Base-by-base conservation (phyloP, 1,284 basidiomycete genomes). In the Coniferiporia weirii region DNA sequence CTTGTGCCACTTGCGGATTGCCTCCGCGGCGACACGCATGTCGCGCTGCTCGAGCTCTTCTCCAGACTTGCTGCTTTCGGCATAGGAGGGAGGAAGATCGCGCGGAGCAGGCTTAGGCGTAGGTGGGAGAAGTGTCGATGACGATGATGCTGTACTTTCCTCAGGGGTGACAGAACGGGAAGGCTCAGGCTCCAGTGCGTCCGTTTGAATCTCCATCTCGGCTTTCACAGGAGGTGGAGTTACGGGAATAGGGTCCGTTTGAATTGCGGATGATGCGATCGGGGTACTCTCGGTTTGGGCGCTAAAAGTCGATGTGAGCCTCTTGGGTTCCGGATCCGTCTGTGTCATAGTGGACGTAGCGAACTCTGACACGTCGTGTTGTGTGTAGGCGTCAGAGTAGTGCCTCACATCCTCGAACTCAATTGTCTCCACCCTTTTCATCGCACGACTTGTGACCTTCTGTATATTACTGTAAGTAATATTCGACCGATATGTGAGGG, bases 81-180 rank as follows among this genome's bases (percentile, higher is more conserved):
- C 76, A 66, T 90, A 91, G 1, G 89, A 83, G 0, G 87, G 87
- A 0, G 89, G 89, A 22, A 83, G 76, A 64, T 89, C 86, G 7
- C 72, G 65, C 1, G 68, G 63, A 36, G 75, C 72, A 17, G 79
- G 75, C 66, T 82, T 84, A 10, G 86, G 84, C 4, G 85, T 87
- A 0, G 85, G 79, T 1, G 85, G 85, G 7, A 83, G 72, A 57
- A 86, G 75, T 2, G 86, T 87, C 0, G 85, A 86, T 1, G 85
- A 86, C 0, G 86, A 87, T 1, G 86, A 89, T 1, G 85, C 81
- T 59, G 85, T 83, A 32, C 76, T 76, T 12, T 76, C 72, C 17
- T 75, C 73, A 6, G 77, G 75, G 3, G 76, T 76, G 19, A 71
- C 71, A 10, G 75, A 74, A 35, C 75, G 70, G 34, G 77, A 76